Evolutionary conservation across 441 rosid species (phyloP), one percentile per base, ranked within the genome.

Genomic region (Daphne laureola): DNA sequence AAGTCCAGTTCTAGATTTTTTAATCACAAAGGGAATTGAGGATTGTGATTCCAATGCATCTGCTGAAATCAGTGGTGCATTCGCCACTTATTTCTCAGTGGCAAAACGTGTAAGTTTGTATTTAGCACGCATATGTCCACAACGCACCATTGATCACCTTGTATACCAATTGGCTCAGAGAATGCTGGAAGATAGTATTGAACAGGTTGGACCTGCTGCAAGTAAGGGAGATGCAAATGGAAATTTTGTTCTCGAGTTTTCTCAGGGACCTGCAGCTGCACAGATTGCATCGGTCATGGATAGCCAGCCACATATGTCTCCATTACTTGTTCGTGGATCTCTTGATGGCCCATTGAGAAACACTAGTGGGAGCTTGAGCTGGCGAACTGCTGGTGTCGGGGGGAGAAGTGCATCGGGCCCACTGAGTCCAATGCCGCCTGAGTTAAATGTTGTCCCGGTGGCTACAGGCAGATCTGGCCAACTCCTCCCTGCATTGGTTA

Each of bases 1-100:
- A 51, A 90, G 98, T 76, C 99, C 98, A 31, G 94, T 94, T 68
- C 73, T 94, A 65, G 98, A 94, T 77, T 94, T 94, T 78, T 67
- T 94, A 79, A 90, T 94, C 57, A 90, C 96, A 50, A 94, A 90
- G 78, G 98, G 99, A 49, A 87, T 94, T 55, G 99, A 94, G 73
- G 99, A 94, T 67, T 94, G 95, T 67, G 99, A 94, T 71, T 94
- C 99, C 55, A 94, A 78, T 84, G 96, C 98, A 62, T 94, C 99
- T 71, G 92, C 98, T 3, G 99, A 94, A 82, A 94, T 94, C 70
- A 90, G 88, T 63, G 99, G 99, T 78, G 99, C 98, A 51, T 94
- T 94, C 76, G 99, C 99, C 53, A 94, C 97, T 15, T 93, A 93
- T 68, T 93, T 90, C 63, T 93, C 97, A 58, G 97, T 93, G 76